Percentiles rank a stretch among this genome's conserved stretches.
These are phyloP conservation scores for Diaporthe citri DNA, from an alignment of 2,329 filamentous ascomycete species.

Conservation along the genomic window DNA sequence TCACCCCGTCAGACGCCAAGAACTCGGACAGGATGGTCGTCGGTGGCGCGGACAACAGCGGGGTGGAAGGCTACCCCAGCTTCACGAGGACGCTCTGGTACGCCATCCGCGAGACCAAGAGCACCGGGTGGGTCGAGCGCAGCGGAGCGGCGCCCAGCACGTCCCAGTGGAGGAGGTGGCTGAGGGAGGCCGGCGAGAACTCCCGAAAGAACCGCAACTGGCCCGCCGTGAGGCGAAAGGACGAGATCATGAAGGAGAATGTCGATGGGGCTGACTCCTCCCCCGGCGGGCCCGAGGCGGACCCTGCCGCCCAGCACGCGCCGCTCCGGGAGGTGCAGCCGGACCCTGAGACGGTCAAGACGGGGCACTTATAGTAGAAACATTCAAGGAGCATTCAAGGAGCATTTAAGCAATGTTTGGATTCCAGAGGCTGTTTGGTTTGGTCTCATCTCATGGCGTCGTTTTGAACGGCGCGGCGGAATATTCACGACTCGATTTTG, in stretches of 20 bases:
- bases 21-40: constrained; percentile 50
- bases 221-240: constrained; percentile 62
- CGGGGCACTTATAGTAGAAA: neutral
- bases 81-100: constrained; percentile 72
- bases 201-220: constrained; percentile 54
- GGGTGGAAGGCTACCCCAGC: constrained; percentile 56
- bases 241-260: constrained; percentile 58
- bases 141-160: constrained; percentile 66
- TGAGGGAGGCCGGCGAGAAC: constrained; percentile 60
- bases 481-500: neutral
- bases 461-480: neutral
- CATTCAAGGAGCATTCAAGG: too few species aligned
- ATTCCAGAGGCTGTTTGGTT: neutral
- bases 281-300: constrained; percentile 25
- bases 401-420: neutral
- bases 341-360: neutral
- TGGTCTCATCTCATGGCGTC: neutral
- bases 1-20: constrained; percentile 33
- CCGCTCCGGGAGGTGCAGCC: constrained; percentile 38
- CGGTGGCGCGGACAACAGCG: constrained; percentile 44
- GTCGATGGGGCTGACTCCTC: constrained; percentile 38
- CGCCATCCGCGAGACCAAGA: constrained; percentile 67
- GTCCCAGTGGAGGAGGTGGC: constrained; percentile 66
- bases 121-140: constrained; percentile 64
- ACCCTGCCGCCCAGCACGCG: constrained; percentile 38